Base-by-base conservation (phyloP, 2,329 filamentous ascomycete species). In the Aquanectria penicillioides region DNA sequence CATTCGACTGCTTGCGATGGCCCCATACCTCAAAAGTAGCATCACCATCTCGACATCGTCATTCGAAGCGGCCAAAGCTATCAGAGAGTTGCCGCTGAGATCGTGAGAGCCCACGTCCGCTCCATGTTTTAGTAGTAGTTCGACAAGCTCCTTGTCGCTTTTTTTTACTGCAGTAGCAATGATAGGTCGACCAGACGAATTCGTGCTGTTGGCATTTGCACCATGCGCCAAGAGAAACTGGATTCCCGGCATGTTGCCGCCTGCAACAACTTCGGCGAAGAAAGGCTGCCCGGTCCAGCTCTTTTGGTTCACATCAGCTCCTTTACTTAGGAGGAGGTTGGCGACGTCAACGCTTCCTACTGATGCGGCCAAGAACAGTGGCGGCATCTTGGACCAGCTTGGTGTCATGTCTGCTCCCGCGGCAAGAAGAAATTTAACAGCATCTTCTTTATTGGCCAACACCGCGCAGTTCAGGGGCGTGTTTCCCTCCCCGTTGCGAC, bases 391-490 rank as follows among this genome's bases (percentile, higher is more conserved):
- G 1, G 47, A 57, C 49, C 67, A 60, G 8, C 64, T 64, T 0
- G 62, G 55, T 13, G 65, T 65, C 2, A 58, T 57, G 28, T 72
- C 71, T 1, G 71, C 75, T 1, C 75, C 77, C 1, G 70, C 61
- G 0, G 67, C 61, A 13, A 80, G 44, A 1, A 80, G 72, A 12
- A 75, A 67, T 1, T 66, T 61, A 12, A 74, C 73, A 1, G 74
- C 73, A 0, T 72, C 67, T 11, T 63, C 61, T n/a, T 75, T 69
- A 33, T 76, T 66, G 0, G 67, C 67, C 1, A 71, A n/a, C 3
- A 77, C 69, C 6, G 76, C 75, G 8, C 75, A 75, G 25, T 72
- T 70, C 10, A 78, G 59, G 2, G 76, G 68, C 0, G 71, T 74
- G 26, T 75, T 70, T 1, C 75, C 71, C 6, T 75, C 62, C 2